Percentiles rank a stretch among this genome's conserved stretches.
These are phyloP conservation scores for Leccinum uliginosum DNA, from an alignment of 768 basidiomycete species.

Conservation along the genomic window DNA sequence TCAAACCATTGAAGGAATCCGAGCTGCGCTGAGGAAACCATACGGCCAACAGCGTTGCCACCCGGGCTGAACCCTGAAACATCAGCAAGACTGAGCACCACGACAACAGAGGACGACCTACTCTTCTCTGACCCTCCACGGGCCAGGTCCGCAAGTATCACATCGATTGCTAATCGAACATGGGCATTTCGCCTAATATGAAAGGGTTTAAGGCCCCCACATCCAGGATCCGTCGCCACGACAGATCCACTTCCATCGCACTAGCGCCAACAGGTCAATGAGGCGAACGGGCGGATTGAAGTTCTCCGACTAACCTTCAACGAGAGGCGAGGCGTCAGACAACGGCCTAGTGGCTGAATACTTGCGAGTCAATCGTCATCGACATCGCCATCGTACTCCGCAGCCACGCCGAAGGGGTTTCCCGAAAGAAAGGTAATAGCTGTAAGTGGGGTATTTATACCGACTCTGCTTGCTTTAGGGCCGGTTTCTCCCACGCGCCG, in stretches of 20 bases:
- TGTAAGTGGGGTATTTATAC: slow-evolving; percentile 8
- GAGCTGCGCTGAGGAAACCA: neutral
- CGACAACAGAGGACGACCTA: neutral
- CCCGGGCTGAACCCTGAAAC: slow-evolving; percentile 5
- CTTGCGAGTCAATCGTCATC: slow-evolving; percentile 1
- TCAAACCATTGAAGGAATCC: neutral
- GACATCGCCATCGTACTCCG: neutral
- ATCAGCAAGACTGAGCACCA: neutral
- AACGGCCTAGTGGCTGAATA: slow-evolving; percentile 17
- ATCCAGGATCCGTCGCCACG: slow-evolving; percentile 7
- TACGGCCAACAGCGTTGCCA: slow-evolving; percentile 9
- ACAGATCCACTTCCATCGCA: slow-evolving; percentile 16
- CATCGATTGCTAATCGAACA: slow-evolving; percentile 7
- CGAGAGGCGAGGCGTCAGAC: slow-evolving; percentile 8
- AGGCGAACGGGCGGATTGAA: neutral
- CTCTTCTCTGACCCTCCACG: slow-evolving; percentile 20
- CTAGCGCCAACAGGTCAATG: neutral
- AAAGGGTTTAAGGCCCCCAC: neutral
- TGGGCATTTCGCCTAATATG: slow-evolving; percentile 4
- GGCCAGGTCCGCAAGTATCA: slow-evolving; percentile 16
- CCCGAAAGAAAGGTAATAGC: slow-evolving; percentile 11
- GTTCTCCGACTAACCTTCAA: neutral
- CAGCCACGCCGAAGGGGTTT: slow-evolving; percentile 32
- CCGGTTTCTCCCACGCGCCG: slow-evolving; percentile 25
- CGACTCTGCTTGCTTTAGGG: slow-evolving; percentile 21